Base-by-base conservation (phyloP, 495 filamentous ascomycete species). In the Cercophora samala region DNA sequence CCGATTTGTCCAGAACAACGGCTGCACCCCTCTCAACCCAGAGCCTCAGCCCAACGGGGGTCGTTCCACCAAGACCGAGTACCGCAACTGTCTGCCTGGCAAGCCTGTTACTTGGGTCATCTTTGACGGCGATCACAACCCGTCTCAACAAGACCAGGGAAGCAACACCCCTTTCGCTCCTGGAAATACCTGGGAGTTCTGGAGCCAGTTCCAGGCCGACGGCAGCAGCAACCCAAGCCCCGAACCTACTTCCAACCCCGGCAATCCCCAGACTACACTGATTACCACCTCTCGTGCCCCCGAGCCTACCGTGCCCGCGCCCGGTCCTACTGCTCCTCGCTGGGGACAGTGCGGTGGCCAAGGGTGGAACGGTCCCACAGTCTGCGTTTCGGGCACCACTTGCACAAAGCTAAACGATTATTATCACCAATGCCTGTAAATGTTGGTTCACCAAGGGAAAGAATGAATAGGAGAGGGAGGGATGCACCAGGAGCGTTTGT, bases 301-400 rank as follows among this genome's bases (percentile, higher is more conserved):
- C 4, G 54, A 68, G 63, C 67, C 58, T 4, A 69, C 21, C 22
- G 18, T 11, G 5, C 37, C 62, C 4, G 19, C 51, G 15, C 55
- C 56, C 5, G 67, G 54, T 6, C 67, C 64, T 18, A 62, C 67
- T 21, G 55, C 67, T 13, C 64, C 64, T 18, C 77, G 79, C 32
- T 82, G 70, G 42, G 73, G 69, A 18, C 80, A 84, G 73, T 83
- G 81, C 59, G 81, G 78, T 55, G 81, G 81, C 5, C 68, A 64
- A 21, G 76, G 73, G 3, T 84, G 70, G 69, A 77, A 69, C 29
- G 80, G 80, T 2, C 68, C 67, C 17, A 69, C 71, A 5, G 77
- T 66, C 11, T 80, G 78, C 55, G 74, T 65, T 19, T 42, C 65
- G 0, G 65, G 67, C 13, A 66, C 64, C 51, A 73, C 66, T 13